Evolutionary conservation across 495 filamentous ascomycete genomes (phyloP).

Genomic region (Annulohypoxylon stygium): DNA sequence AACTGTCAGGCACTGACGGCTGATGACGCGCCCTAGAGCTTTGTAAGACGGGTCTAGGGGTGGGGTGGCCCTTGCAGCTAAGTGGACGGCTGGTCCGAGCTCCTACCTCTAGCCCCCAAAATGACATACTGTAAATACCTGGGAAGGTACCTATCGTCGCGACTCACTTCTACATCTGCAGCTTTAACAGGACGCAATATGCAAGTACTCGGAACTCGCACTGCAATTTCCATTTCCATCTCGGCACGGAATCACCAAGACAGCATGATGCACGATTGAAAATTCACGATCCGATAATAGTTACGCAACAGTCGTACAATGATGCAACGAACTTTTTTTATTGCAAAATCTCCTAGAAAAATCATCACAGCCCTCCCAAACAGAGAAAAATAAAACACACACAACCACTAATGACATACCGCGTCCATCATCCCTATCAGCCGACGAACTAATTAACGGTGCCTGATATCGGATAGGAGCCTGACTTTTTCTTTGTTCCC

Average conservation of each 20-base stretch:
- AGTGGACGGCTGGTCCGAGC: slow-evolving; percentile 33
- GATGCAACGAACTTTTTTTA: slow-evolving; percentile 45
- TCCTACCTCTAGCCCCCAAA: slow-evolving; percentile 3
- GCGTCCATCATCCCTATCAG: slow-evolving; percentile 28
- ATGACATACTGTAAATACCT: not conserved
- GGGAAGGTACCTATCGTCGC: not conserved
- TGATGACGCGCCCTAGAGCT: slow-evolving; percentile 51
- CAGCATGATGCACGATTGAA: not conserved
- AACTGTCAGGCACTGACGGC: slow-evolving; percentile 49
- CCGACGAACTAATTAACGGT: slow-evolving; percentile 45
- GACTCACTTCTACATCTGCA: not conserved
- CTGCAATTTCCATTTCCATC: too few species aligned
- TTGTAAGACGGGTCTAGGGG: slow-evolving; percentile 23
- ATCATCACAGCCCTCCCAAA: slow-evolving; percentile 43
- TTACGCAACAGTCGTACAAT: slow-evolving; percentile 3
- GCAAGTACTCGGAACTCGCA: not conserved
- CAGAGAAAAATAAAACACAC: slow-evolving; percentile 1
- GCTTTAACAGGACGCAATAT: not conserved
- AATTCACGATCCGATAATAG: not conserved
- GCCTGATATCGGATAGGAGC: slow-evolving; percentile 34
- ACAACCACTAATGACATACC: slow-evolving; percentile 31
- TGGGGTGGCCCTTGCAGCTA: slow-evolving; percentile 41
- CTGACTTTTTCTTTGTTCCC: slow-evolving; percentile 35
- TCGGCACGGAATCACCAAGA: not conserved
- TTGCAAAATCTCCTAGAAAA: slow-evolving; percentile 45